Conservation (phyloP, 768 basidiomycete species). For the Phylloporus sp. region DNA sequence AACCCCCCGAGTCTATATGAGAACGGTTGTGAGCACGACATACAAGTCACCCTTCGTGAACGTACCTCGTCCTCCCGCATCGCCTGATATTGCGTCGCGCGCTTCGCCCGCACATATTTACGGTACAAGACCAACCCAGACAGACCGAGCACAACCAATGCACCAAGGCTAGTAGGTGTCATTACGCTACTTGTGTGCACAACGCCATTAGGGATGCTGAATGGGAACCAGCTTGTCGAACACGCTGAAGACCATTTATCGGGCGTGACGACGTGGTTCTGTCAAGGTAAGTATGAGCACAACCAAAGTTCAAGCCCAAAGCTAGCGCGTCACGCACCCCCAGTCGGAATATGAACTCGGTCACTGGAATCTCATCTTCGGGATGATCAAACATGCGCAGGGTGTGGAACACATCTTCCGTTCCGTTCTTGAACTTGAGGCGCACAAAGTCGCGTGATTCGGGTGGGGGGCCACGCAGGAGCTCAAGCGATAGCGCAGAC, state of each 20-base stretch:
- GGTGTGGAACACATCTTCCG: slow-evolving; percentile 51
- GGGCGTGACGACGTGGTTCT: slow-evolving; percentile 37
- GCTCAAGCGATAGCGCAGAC: slow-evolving; percentile 70
- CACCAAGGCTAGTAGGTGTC: slow-evolving; percentile 2
- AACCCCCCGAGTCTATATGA: neutral
- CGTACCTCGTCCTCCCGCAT: slow-evolving; percentile 13
- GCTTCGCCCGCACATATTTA: slow-evolving; percentile 7
- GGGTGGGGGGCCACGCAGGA: slow-evolving; percentile 70
- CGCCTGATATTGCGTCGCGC: slow-evolving; percentile 1
- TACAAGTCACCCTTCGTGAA: neutral
- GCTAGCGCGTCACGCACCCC: slow-evolving; percentile 50
- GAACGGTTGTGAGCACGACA: neutral
- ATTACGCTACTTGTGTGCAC: neutral
- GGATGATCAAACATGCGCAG: slow-evolving; percentile 69
- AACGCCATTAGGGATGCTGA: slow-evolving; percentile 1
- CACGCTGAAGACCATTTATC: slow-evolving; percentile 41
- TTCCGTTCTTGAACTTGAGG: slow-evolving; percentile 81
- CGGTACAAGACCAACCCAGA: slow-evolving; percentile 15
- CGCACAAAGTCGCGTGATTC: slow-evolving; percentile 77
- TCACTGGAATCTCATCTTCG: slow-evolving; percentile 65
- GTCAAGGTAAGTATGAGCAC: neutral
- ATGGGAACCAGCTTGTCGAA: slow-evolving; percentile 29
- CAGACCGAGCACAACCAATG: slow-evolving; percentile 11
- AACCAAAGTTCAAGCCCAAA: neutral
- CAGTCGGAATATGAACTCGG: slow-evolving; percentile 77